Evolutionary conservation across 495 filamentous ascomycete species (phyloP), one percentile per base, ranked within the genome.

Genomic region (Tuber microsphaerosporum): DNA sequence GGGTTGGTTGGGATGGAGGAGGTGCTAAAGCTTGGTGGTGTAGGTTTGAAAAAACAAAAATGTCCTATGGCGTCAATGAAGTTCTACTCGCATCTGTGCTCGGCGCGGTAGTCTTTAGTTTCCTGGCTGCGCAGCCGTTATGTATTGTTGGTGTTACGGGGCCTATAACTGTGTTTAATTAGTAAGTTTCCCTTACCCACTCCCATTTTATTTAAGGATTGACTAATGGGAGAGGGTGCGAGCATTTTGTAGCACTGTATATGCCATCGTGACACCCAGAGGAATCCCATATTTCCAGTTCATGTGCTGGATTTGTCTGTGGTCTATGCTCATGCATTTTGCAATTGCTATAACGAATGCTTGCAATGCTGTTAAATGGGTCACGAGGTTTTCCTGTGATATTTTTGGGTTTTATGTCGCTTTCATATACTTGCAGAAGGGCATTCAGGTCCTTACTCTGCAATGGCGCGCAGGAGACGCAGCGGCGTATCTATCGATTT

Each of bases 341-440:
- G 83, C 91, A 61, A 86, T 94, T 12, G 92, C 92, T 34, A 86
- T 93, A 69, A 92, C 91, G 8, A 95, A 95, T 80, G 87, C 90
- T 17, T 94, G 92, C 84, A 93, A 95, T 83, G 92, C 86, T 72
- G 84, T 95, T 4, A 90, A 88, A 79, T 94, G 92, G 82, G 92
- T 95, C 37, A 94, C 92, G 16, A 88, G 91, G 16, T 95, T 95
- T 81, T 91, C 91, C 61, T 94, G 92, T 81, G 92, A 95, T 81
- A 93, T 92, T 78, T 94, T 95, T 80, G 92, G 81, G 74, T 94
- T 94, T 83, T 95, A 95, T 82, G 92, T 95, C 68, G 92, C 92
- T 70, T 92, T 91, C 82, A 92, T 94, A 82, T 95, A 95, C 81
- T 86, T 95, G 20, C 91, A 94, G 76, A 94, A 94, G 82, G 92